Conservation (phyloP, 257 asterid species). For the Przewalskia tangutica region DNA sequence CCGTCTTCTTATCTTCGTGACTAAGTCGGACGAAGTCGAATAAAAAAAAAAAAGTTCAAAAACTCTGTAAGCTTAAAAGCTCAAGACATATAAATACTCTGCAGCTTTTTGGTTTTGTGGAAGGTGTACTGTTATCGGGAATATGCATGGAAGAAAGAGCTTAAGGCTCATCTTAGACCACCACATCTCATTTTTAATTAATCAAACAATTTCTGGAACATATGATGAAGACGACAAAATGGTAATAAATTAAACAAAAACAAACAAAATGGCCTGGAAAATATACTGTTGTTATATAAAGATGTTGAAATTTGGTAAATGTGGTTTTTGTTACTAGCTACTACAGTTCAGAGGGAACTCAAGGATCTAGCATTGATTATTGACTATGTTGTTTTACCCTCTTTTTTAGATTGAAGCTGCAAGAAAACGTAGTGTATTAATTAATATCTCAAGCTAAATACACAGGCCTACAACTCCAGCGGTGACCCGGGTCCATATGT, state of each 20-base stretch:
- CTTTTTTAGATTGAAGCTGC: background rate
- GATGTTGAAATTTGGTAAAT: conserved; percentile 3
- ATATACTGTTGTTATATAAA: background rate
- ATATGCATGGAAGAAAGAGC: background rate
- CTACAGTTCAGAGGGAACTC: conserved; percentile 7
- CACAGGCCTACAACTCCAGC: background rate
- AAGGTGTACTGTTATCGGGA: background rate
- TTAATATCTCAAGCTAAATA: background rate
- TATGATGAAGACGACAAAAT: background rate
- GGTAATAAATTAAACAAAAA: no score
- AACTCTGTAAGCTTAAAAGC: conserved; percentile 1
- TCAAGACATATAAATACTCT: background rate
- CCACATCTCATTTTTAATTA: background rate
- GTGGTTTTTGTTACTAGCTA: background rate
- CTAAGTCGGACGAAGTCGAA: no score
- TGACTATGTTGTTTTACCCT: conserved; percentile 1
- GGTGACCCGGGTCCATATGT: no score
- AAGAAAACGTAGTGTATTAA: background rate
- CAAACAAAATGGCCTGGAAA: background rate
- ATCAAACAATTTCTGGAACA: background rate
- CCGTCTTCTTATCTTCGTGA: no score
- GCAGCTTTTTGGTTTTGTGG: background rate
- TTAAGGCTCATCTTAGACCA: background rate
- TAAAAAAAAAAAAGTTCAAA: no score
- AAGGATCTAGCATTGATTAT: conserved; percentile 3